Evolutionary conservation across 345 rosid genomes (phyloP), one percentile per base, ranked within the genome.

Genomic region (Physaria fendleri): DNA sequence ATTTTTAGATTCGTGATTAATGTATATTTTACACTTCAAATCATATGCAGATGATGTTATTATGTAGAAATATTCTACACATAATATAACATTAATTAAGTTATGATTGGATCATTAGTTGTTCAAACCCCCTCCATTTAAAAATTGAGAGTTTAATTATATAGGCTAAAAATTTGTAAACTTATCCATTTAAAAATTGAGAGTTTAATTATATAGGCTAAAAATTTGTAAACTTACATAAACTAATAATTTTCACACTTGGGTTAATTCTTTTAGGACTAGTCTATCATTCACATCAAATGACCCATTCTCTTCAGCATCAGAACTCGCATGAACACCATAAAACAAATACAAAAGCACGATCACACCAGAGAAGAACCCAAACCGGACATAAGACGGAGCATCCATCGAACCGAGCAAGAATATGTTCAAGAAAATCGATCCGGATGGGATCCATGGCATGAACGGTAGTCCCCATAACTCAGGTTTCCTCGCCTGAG

Each of bases 301-400:
- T 15, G 63, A 76, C 27, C 80, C 78, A 8, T 76, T 71, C 7
- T 47, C 80, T 72, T 84, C 85, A 6, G 90, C 95, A 72, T 92
- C 96, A 71, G 64, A 76, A 73, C 98, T 92, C 3, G 96, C 88
- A 74, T 92, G 98, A 28, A 92, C 95, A 38, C 98, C 81, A 71
- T 92, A 88, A 0, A 92, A 65, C 10, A 92, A 70, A 56, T 92
- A 92, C 2, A 86, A 77, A 6, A 92, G 65, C 50, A 78, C 81
- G 1, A 80, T 83, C 23, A 83, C 39, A 9, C 49, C 88, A 0
- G 96, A 85, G 47, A 88, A 88, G 71, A 78, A 73, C 54, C 78
- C 85, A 33, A 92, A 92, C 58, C 98, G 71, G 12, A 73, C 63
- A 10, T 84, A 92, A 17, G 98, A 84, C 0, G 78, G 80, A 18